Base-by-base conservation (phyloP, 148 eudicot species). In the Persicaria maculosa region DNA sequence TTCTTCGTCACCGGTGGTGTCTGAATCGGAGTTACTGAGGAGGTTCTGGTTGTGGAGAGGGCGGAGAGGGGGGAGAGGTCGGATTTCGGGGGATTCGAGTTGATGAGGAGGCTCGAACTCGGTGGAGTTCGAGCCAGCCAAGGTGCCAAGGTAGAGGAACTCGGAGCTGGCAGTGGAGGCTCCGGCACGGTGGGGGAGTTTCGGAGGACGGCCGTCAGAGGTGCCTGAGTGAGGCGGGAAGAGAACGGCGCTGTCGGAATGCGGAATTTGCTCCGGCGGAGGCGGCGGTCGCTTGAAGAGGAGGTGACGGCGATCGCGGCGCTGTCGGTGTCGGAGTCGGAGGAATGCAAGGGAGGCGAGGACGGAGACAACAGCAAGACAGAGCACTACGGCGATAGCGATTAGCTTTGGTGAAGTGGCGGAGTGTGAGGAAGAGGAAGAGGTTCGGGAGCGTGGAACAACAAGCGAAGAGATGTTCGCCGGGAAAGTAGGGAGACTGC, bases 401-500 rank as follows among this genome's bases (percentile, higher is more conserved):
- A 86, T 46, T 74, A 86, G 78, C 9, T 89, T 91, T 1, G 78
- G 45, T 7, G 93, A 85, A 15, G 79, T 47, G 79, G 83, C 77
- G 78, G 74, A 55, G 75, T 80, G 88, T 65, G 86, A 62, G 67
- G 84, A 68, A 36, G 78, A 16, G 4, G 86, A 67, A 36, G 87
- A 58, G 31, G 78, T 70, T 3, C 90, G 90, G 52, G 87, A 58
- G 20, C 79, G 73, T 2, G 96, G 91, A 58, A 89, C 85, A 9
- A 85, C 78, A 9, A 92, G 85, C n/a, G 92, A 86, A 80, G 97
- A 93, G 72, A 89, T 88, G 82, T 89, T 93, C 44, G 97, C 96
- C 12, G 97, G 97, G 15, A 93, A 90, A 4, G 97, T 87, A 6
- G 91, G 82, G 47, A 82, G 78, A 82, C 40, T 58, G 86, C 40